Evolutionary conservation across 2,329 filamentous ascomycete species (phyloP), one percentile per base, ranked within the genome.

Genomic region (Cercospora sp.): DNA sequence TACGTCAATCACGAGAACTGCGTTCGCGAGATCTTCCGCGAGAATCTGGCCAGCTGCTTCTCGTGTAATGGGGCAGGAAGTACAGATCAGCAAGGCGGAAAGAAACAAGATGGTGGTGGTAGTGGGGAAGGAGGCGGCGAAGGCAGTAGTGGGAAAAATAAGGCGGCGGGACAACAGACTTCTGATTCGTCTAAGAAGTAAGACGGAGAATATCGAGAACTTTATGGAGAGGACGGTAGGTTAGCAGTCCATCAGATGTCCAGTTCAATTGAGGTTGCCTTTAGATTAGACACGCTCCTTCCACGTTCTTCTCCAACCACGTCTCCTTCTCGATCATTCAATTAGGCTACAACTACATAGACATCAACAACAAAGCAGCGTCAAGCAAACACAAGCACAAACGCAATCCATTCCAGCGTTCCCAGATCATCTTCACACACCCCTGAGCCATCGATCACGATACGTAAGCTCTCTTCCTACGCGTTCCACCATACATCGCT

Each of bases 41-140:
- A 49, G 8, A 51, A 49, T 12, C 5, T 62, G 9, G 24, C 21
- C 8, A 26, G 26, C n/a, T 62, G 60, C n/a, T 45, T 49, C 60
- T 45, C 43, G 13, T 62, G 60, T 32, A 62, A 51, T 49, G 60
- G 60, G 13, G 60, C 60, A 18, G 60, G 40, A 26, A 60, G 30
- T 5, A 43, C 32, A 13, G 34, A 7, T 13, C 16, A 40, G 13
- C 13, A 40, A 40, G 34, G 34, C 18, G 30, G 43, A 32, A 21
- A 60, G 58, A 40, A 60, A 10, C 16, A 40, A 32, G 58, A 30
- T 13, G 32, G 8, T 13, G 28, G 58, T 24, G 24, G 24, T 24
- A 24, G 24, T 24, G 24, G 24, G 24, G 24, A 24, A 60, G 58
- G 30, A 21, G 18, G 26, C 21, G 10, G 57, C 16, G 21, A 59